A percentile compares a stretch with the other conserved stretches of the same genome.
These are phyloP conservation scores for Podospora anserina DNA, from an alignment of 495 filamentous ascomycete genomes.

Conservation along the genomic window DNA sequence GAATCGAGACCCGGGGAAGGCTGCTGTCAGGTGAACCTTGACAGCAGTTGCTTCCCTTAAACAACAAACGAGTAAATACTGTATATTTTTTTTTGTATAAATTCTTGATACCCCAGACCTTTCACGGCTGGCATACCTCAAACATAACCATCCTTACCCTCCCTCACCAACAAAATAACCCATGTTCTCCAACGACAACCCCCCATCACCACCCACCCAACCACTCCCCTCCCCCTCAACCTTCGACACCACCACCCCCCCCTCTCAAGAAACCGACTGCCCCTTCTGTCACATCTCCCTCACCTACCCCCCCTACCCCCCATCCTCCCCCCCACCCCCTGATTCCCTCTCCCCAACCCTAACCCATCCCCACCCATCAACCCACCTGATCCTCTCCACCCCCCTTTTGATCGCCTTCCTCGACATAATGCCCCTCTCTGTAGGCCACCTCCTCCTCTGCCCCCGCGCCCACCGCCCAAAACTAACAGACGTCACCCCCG, in stretches of 20 bases:
- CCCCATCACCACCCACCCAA: too few relatives aligned
- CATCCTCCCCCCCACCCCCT: constrained; percentile 32
- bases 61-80: neutral
- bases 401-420: constrained; percentile 75
- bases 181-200: neutral
- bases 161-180: neutral
- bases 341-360: constrained; percentile 29
- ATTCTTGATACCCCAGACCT: too few relatives aligned
- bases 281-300: constrained; percentile 65
- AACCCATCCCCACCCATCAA: constrained; percentile 39
- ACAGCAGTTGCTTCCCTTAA: neutral
- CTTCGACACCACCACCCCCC: constrained; percentile 14
- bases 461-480: constrained; percentile 69
- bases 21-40: neutral
- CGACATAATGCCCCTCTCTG: constrained; percentile 81
- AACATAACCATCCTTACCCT: too few relatives aligned
- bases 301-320: constrained; percentile 45
- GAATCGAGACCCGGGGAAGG: neutral
- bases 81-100: neutral
- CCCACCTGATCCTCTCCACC: constrained; percentile 72
- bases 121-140: too few relatives aligned
- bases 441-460: constrained; percentile 74
- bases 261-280: constrained; percentile 38
- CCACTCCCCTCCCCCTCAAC: constrained; percentile 5
- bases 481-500: constrained; percentile 59